Base-by-base conservation (phyloP, 805 yeast species). In the Candida ovalis region DNA sequence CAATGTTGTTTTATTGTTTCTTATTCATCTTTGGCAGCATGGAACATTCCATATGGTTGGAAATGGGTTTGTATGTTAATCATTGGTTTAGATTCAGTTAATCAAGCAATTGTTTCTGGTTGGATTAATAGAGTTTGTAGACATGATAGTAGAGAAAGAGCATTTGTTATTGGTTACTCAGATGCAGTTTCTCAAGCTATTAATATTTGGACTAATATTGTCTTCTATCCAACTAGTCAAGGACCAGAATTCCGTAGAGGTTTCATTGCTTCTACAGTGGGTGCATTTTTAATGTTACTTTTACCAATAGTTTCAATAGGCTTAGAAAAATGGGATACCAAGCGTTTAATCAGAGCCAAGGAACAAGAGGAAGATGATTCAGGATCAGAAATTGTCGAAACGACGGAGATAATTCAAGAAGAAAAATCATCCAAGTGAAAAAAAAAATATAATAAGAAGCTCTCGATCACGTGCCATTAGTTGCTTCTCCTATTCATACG, bases 111-210 rank as follows among this genome's bases (percentile, higher is more conserved):
- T 40, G 67, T 72, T 15, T 72, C 75, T 7, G 76, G 75, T 7
- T 71, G 73, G 69, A 67, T 69, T 40, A 71, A 69, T 47, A 61
- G 70, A 24, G 61, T 63, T 1, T 61, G 69, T 38, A 72, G 75
- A 28, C 72, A 77, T 51, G 88, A 83, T 60, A 61, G 78, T 23
- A 81, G 82, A 66, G 84, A 80, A 56, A 71, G 87, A 57, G 84
- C 87, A 0, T 69, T 82, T 42, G 83, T 81, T 1, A 66, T 82
- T 43, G 87, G 63, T 13, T 61, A 52, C 45, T 58, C 64, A 1
- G 64, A 61, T 48, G 64, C 64, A 2, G 62, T 61, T 19, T 73
- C 76, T 8, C 75, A 73, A 46, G 74, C 75, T 9, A 69, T 72
- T 62, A 73, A 72, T 46, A 68, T 73, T 43, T 73, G 77, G 72